Base-by-base conservation (phyloP, 2,329 filamentous ascomycete species). In the Neopestalotiopsis sp. region DNA sequence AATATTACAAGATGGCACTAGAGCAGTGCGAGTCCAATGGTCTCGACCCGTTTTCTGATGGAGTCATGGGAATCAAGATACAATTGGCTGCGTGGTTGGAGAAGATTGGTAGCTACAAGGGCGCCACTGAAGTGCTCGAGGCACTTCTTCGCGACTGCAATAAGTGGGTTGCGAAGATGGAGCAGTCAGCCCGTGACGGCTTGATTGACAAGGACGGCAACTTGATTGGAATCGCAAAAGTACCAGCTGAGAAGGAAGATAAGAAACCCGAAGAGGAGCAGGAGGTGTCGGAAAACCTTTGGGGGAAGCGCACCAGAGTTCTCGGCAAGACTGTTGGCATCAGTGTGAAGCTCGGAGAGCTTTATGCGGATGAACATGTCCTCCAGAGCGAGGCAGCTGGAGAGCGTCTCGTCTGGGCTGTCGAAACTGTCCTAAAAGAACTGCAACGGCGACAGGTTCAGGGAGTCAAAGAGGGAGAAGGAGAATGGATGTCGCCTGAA, bases 31-130 rank as follows among this genome's bases (percentile, higher is more conserved):
- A 90, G 64, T 90, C 94, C 75, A 77, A 92, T 65, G 90, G 90
- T 0, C 89, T 99, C 83, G 94, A 98, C 77, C 94, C 93, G 0
- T 97, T 95, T 78, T 95, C 93, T 4, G 93, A 98, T 74, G 95
- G 98, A 78, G 91, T 98, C 42, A 86, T 98, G 73, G 96, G 96
- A 9, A 90, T 98, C 66, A 94, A 94, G 76, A 91, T 98, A 65
- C 90, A 95, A 77, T 86, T 97, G 9, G 90, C 94, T 1, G 87
- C 87, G 10, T 90, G 97, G 86, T 86, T 97, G 71, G 94, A 98
- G 80, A 91, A 92, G 76, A 88, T 93, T 17, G 87, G 90, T 40
- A 89, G 92, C 74, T 90, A 90, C 76, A 85, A 88, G 28, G 88
- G 90, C 68, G 90, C 94, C 0, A 90, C 93, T 68, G 88, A 93